Conservation (phyloP, 1,139 yeast genomes). For the Hansenula anomala region DNA sequence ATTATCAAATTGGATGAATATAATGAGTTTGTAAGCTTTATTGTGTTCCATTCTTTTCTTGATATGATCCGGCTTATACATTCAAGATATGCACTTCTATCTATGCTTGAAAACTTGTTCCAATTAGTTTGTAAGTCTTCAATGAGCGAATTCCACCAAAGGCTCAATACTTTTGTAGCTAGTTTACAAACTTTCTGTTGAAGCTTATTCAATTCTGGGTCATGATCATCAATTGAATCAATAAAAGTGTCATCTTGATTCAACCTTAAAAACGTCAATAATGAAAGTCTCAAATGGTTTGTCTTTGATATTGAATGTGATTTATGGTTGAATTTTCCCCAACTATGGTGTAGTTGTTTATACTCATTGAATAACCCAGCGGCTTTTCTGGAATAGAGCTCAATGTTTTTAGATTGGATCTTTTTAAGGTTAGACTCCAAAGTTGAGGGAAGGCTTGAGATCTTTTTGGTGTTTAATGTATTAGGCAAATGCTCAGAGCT, state of each 20-base stretch:
- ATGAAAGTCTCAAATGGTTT: conserved; percentile 58
- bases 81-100: conserved; percentile 69
- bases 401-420: background rate
- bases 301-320: conserved; percentile 50
- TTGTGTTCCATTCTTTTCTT: conserved; percentile 57
- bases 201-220: conserved; percentile 22
- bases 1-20: conserved; percentile 36
- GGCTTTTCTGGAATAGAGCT: background rate
- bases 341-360: conserved; percentile 12
- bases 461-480: background rate
- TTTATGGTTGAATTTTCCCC: conserved; percentile 44
- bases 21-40: conserved; percentile 12
- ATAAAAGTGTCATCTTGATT: conserved; percentile 23
- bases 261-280: conserved; percentile 61
- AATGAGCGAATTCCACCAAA: conserved; percentile 15
- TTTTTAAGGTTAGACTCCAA: conserved; percentile 1
- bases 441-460: background rate
- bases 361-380: conserved; percentile 9
- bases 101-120: conserved; percentile 40
- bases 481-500: conserved; percentile 1
- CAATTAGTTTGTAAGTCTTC: conserved; percentile 13
- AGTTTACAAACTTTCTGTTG: conserved; percentile 34
- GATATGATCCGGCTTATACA: conserved; percentile 64
- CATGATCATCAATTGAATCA: conserved; percentile 16
- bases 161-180: conserved; percentile 23